These are phyloP conservation scores for Fusarium beomiforme DNA, from an alignment of 2,329 filamentous ascomycete species.

Conservation along the genomic window DNA sequence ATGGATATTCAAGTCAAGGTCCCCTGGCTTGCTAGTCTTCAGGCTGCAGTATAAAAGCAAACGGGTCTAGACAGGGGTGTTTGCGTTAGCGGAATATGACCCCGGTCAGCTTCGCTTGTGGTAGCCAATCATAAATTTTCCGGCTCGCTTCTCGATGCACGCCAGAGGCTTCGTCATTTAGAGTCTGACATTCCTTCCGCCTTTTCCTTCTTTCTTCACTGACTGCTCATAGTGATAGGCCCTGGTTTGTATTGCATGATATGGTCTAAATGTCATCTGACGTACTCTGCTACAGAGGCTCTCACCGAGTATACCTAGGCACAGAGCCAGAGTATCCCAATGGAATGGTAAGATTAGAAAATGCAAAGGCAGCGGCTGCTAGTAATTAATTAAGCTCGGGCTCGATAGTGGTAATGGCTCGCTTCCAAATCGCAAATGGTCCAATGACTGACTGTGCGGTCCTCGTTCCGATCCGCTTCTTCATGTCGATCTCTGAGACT, in stretches of 20 bases:
- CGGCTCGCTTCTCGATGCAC: slow-evolving; percentile 46
- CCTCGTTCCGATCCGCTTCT: slow-evolving; percentile 18
- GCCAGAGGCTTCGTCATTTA: slow-evolving; percentile 28
- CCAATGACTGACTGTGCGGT: slow-evolving; percentile 1
- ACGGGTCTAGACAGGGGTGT: slow-evolving; percentile 9
- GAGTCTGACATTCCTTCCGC: slow-evolving; percentile 35
- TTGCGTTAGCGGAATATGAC: slow-evolving; percentile 38
- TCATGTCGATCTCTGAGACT: slow-evolving; percentile 16
- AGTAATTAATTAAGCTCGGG: neutral
- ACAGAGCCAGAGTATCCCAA: neutral
- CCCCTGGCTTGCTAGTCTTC: neutral
- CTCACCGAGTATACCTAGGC: neutral
- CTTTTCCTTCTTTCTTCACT: neutral
- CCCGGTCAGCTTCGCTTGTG: slow-evolving; percentile 42
- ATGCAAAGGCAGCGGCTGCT: no score
- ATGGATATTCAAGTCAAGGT: no score
- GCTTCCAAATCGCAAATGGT: neutral
- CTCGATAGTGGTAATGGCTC: neutral
- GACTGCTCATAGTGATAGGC: neutral
- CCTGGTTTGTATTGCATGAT: neutral
- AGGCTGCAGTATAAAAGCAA: neutral
- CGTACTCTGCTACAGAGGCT: neutral
- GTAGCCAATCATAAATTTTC: slow-evolving; percentile 44
- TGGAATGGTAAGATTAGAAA: neutral
- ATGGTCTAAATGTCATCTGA: neutral